Evolutionary conservation across 176 grass and related monocot genomes (phyloP).

Genomic region (Rhipidocladum racemiflorum): DNA sequence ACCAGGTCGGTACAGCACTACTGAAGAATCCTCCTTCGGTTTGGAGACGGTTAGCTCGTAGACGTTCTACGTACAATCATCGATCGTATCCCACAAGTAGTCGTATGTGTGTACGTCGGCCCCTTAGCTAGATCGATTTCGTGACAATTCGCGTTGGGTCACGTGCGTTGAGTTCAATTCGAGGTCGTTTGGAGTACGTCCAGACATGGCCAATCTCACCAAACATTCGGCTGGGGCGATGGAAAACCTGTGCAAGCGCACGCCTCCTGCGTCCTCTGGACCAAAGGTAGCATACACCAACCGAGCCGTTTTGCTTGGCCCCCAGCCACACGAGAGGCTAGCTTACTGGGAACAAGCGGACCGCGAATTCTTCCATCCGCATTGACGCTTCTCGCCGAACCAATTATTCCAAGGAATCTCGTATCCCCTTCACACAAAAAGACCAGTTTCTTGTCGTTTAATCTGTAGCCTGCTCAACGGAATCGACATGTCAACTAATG

Average conservation of each 20-base stretch:
- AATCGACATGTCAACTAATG: neutral
- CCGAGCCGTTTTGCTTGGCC: too few relatives aligned
- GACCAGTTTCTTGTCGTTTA: neutral
- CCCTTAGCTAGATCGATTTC: neutral
- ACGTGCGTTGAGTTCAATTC: neutral
- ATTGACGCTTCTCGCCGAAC: conserved; percentile 1
- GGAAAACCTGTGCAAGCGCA: neutral
- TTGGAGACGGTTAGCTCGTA: too few relatives aligned
- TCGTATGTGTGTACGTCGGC: neutral
- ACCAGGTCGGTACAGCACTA: neutral
- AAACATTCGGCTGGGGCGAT: neutral
- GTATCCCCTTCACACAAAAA: neutral
- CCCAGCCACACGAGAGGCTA: neutral
- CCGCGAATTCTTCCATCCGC: neutral
- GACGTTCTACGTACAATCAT: neutral
- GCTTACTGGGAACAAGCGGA: neutral
- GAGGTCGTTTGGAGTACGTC: neutral
- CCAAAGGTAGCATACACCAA: too few relatives aligned
- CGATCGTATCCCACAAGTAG: neutral
- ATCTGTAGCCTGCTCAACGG: neutral
- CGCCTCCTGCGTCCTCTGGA: too few relatives aligned
- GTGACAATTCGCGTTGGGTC: neutral
- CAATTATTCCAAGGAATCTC: conserved; percentile 22
- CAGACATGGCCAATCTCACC: neutral
- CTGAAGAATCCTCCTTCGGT: neutral